Evolutionary conservation across 345 rosid species (phyloP).

Genomic region (Gossypium arboreum): DNA sequence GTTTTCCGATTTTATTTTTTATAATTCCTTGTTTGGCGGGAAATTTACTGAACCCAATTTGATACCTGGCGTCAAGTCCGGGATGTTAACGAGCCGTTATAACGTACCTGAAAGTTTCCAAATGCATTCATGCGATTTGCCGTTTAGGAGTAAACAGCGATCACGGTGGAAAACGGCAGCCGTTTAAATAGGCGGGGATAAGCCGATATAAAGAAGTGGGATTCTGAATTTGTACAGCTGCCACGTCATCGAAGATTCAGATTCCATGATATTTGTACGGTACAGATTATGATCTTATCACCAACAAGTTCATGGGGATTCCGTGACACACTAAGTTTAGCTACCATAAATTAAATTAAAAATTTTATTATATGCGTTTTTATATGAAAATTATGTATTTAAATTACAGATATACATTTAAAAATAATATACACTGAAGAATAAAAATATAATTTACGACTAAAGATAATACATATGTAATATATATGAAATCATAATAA

Average conservation of each 20-base stretch:
- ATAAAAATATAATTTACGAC: too few relatives aligned
- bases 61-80: conserved; percentile 23
- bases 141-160: background rate
- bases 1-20: background rate
- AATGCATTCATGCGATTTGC: background rate
- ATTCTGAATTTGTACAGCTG: conserved; percentile 14
- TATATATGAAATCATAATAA: too few relatives aligned
- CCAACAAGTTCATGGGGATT: background rate
- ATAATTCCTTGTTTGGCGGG: conserved; percentile 31
- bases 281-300: background rate
- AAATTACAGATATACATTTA: too few relatives aligned
- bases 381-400: too few relatives aligned
- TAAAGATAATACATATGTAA: too few relatives aligned
- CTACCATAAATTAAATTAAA: background rate
- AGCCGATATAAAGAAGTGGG: background rate
- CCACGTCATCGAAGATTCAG: conserved; percentile 23
- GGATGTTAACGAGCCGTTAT: background rate
- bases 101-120: background rate
- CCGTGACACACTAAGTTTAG: background rate
- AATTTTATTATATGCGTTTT: background rate
- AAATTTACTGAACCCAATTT: conserved; percentile 22
- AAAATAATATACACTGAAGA: too few relatives aligned
- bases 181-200: conserved; percentile 25
- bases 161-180: conserved; percentile 17
- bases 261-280: background rate